Conservation (phyloP, 164 flowering plant genomes). For the Berberis thunbergii region DNA sequence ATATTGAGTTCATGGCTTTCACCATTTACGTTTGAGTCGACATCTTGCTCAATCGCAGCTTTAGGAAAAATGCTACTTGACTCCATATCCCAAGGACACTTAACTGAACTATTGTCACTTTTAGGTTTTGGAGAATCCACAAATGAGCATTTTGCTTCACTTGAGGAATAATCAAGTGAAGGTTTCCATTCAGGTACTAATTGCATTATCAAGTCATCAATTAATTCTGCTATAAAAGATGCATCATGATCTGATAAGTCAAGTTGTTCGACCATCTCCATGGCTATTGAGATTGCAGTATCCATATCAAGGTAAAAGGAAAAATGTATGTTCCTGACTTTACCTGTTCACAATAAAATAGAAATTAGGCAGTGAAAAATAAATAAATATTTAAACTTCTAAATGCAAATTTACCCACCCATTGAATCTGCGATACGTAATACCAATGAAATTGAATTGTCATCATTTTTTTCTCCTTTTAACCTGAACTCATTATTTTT, state of each 20-base stretch:
- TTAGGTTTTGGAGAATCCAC: constrained; percentile 7
- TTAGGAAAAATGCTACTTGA: not conserved
- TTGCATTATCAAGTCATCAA: constrained; percentile 44
- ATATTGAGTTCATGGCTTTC: constrained; percentile 2
- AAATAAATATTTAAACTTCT: not conserved
- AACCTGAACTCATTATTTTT: constrained; percentile 39
- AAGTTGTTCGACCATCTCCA: constrained; percentile 78
- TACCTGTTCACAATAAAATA: constrained; percentile 31
- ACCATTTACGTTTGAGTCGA: constrained; percentile 2
- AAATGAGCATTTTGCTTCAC: constrained; percentile 3
- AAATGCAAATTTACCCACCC: constrained; percentile 29
- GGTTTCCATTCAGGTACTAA: constrained; percentile 43
- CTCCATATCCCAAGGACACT: constrained; percentile 9
- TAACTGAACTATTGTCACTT: constrained; percentile 9
- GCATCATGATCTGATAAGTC: constrained; percentile 43
- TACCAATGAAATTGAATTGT: constrained; percentile 35
- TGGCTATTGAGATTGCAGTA: constrained; percentile 51
- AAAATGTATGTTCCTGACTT: constrained; percentile 47
- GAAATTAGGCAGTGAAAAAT: not conserved
- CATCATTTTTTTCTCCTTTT: constrained; percentile 40
- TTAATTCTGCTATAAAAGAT: constrained; percentile 45
- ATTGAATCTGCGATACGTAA: constrained; percentile 39
- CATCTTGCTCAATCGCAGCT: constrained; percentile 8
- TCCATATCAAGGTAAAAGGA: constrained; percentile 52
- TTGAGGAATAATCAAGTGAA: constrained; percentile 16